Percentiles rank a stretch among this genome's conserved stretches.
Evolutionary conservation across 2,329 filamentous ascomycete species (phyloP).

Genomic region (Ophiostoma ulmi): DNA sequence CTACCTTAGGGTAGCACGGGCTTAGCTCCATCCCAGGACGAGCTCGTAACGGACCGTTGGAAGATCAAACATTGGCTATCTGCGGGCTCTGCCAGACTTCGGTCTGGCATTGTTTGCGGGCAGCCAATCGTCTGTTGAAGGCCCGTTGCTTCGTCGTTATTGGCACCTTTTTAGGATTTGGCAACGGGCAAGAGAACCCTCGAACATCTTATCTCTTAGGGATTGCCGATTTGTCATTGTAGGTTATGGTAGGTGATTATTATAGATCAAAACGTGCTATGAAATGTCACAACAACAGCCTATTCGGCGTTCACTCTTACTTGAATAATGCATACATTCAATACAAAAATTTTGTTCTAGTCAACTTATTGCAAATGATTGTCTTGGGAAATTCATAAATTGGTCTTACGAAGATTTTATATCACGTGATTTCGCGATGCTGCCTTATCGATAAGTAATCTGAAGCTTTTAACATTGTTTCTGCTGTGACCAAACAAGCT

Average conservation of each 20-base stretch:
- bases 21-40: constrained; percentile 60
- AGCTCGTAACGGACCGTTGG: constrained; percentile 81
- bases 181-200: constrained; percentile 42
- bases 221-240: not conserved
- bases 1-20: constrained; percentile 68
- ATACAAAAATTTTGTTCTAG: not conserved
- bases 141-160: constrained; percentile 35
- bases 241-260: not conserved
- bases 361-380: not conserved
- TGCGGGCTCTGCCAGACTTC: constrained; percentile 6
- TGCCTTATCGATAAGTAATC: not conserved
- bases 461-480: not conserved
- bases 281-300: not conserved
- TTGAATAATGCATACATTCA: not conserved
- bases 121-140: constrained; percentile 37
- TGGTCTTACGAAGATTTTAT: not conserved
- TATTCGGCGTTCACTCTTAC: not conserved
- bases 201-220: constrained; percentile 29
- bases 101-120: constrained; percentile 17
- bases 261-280: not conserved
- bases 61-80: constrained; percentile 40
- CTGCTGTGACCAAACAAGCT: not conserved
- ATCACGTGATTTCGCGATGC: constrained; percentile 4
- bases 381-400: not conserved
- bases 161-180: constrained; percentile 34